Conservation (phyloP, 495 filamentous ascomycete species). For the Penicillium bialowiezense region DNA sequence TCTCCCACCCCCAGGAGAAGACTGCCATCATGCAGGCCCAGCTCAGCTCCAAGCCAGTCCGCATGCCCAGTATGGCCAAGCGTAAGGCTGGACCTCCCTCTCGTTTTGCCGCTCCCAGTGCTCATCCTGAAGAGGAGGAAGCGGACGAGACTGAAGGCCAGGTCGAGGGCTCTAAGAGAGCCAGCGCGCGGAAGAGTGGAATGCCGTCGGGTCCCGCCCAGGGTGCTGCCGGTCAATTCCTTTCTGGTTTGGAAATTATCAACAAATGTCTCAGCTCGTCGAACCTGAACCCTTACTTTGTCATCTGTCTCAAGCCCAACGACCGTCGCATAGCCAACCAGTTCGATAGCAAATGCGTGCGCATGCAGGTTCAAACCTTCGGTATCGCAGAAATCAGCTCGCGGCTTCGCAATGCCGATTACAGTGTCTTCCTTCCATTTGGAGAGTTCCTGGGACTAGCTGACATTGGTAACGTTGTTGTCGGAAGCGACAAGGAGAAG, state of each 20-base stretch:
- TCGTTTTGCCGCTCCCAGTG: constrained; percentile 27
- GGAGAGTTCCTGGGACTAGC: constrained; percentile 89
- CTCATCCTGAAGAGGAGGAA: constrained; percentile 46
- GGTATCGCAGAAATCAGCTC: constrained; percentile 97
- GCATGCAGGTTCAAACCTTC: constrained; percentile 90
- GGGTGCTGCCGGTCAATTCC: constrained; percentile 88
- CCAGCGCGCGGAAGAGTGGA: constrained; percentile 35
- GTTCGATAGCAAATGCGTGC: constrained; percentile 97
- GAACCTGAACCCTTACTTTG: constrained; percentile 88
- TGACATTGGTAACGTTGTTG: constrained; percentile 75
- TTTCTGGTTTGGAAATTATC: constrained; percentile 84
- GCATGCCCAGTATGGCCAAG: constrained; percentile 89
- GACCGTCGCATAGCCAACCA: constrained; percentile 97
- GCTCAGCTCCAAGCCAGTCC: constrained; percentile 88
- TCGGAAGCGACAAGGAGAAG: constrained; percentile 92
- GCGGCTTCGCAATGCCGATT: constrained; percentile 85
- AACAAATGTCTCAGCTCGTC: constrained; percentile 75
- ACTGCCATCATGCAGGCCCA: constrained; percentile 93
- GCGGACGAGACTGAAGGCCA: constrained; percentile 52
- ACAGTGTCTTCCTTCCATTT: constrained; percentile 93
- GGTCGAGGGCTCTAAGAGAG: constrained; percentile 36
- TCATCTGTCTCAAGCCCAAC: constrained; percentile 97
- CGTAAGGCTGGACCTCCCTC: constrained; percentile 56
- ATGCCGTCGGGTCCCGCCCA: constrained; percentile 57
- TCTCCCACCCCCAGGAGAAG: constrained; percentile 86